A percentile compares a stretch with the other conserved stretches of the same genome.
These are phyloP conservation scores for Penicillium desertorum DNA, from an alignment of 495 filamentous ascomycete genomes.

Conservation along the genomic window DNA sequence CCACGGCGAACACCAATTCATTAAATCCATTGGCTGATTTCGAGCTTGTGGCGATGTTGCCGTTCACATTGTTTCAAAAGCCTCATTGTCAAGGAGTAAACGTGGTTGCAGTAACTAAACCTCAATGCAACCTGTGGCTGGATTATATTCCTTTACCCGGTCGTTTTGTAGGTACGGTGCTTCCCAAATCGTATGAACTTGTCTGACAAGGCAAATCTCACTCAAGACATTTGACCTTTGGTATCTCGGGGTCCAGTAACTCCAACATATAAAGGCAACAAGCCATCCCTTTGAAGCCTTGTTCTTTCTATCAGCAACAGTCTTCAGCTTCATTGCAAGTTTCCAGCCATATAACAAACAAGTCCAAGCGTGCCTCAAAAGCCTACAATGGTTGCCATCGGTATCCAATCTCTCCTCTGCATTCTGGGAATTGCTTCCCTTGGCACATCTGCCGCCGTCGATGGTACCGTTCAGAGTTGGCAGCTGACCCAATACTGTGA, in stretches of 20 bases:
- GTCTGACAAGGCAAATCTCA: neutral
- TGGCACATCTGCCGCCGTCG: conserved; percentile 13
- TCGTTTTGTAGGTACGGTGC: neutral
- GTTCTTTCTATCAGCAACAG: neutral
- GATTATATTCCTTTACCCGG: neutral
- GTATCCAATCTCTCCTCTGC: conserved; percentile 9
- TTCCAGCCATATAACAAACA: neutral
- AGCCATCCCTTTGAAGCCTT: neutral
- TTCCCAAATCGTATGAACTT: conserved; percentile 4
- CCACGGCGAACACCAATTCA: neutral
- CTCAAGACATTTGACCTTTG: neutral
- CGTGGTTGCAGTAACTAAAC: conserved; percentile 1
- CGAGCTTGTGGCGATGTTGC: neutral
- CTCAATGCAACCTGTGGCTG: conserved; percentile 8
- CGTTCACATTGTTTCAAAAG: conserved; percentile 6
- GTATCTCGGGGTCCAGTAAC: neutral
- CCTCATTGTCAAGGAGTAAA: neutral
- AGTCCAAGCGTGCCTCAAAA: neutral
- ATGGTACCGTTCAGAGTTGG: neutral
- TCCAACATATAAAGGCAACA: neutral
- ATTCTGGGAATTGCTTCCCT: conserved; percentile 20
- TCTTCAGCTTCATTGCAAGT: neutral
- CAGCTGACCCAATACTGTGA: conserved; percentile 16
- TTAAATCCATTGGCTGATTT: conserved; percentile 4
- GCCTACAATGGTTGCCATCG: conserved; percentile 16